Base-by-base conservation (phyloP, 2,329 filamentous ascomycete genomes). In the Trichoderma endophyticum region DNA sequence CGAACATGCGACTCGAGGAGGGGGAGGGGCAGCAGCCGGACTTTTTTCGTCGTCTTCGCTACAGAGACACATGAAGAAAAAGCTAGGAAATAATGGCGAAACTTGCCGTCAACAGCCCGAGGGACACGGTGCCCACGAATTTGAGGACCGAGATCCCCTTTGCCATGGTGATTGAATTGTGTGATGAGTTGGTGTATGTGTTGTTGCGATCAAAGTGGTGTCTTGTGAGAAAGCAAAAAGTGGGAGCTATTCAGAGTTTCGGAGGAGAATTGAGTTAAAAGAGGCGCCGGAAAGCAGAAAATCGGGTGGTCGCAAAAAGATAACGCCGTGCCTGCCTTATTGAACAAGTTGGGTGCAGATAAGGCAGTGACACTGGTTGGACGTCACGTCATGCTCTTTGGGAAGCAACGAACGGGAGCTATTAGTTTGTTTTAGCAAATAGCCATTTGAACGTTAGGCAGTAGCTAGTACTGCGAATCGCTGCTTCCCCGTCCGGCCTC, bases 81-180 rank as follows among this genome's bases (percentile, higher is more conserved):
- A 14, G n/a, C 51, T 12, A 51, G 36, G 1, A 43, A 8, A 8
- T 18, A 6, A n/a, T 21, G 48, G 30, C 6, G 32, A 28, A 85
- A 85, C 92, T 78, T 88, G 97, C 94, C 73, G 94, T 97, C 81
- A 97, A 84, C 71, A 98, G 87, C 74, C 95, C 95, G 72, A 98
- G 87, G 77, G 92, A 95, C 76, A 97, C 89, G 66, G 94, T 97
- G 79, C 95, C 95, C 76, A 98, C 92, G 81, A 98, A 97, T 85
- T 98, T 98, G 84, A 93, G 90, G 81, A 92, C 84, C 71, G 93
- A 91, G 79, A 97, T 86, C 79, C 90, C 89, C 77, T 87, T 90
- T 77, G 88, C 89, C 77, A 89, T 86, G 89, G 94, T 92, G 82
- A 80, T 76, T 43, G 73, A 72, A 73, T 39, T 24, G 21, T 0